phyloP scores from a whole-genome alignment of 192 early-diverging fungal species.

The Dissophora globulifera region DNA sequence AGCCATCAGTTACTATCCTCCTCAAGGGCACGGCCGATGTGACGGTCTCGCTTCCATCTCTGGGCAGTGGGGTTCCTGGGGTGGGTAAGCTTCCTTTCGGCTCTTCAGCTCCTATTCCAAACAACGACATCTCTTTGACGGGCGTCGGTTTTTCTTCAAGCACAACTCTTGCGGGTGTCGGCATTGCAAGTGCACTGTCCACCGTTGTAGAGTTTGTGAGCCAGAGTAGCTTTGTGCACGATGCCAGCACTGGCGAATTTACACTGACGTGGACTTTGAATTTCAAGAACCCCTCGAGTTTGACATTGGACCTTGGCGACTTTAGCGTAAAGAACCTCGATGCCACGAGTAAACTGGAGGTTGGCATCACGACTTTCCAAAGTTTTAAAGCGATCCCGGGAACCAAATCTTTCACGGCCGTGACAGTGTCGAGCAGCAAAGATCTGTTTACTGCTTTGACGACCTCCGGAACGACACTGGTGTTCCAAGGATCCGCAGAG shows the following conservation, averaged over 20 bases:
- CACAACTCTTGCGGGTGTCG: not conserved
- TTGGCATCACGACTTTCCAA: not conserved
- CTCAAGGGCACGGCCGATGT: not conserved
- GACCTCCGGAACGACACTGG: not conserved
- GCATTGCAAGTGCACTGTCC: not conserved
- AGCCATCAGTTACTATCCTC: not conserved
- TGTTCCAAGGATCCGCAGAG: not conserved
- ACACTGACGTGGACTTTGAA: not conserved
- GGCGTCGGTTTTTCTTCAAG: not conserved
- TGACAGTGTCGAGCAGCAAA: not conserved
- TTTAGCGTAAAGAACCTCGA: not conserved
- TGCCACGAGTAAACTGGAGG: not conserved
- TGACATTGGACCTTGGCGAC: not conserved
- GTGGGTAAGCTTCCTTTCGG: not conserved
- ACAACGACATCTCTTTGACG: not conserved
- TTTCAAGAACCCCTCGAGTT: conserved; percentile 1
- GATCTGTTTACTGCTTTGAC: not conserved
- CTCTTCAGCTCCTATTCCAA: not conserved
- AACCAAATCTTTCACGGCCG: not conserved
- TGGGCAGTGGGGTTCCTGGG: no score
- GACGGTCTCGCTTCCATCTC: not conserved
- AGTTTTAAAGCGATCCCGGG: not conserved
- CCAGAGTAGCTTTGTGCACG: not conserved
- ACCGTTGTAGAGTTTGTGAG: not conserved
- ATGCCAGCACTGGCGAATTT: not conserved